phyloP scores from a whole-genome alignment of 345 rosid genomes.

The Hirschfeldia incana region DNA sequence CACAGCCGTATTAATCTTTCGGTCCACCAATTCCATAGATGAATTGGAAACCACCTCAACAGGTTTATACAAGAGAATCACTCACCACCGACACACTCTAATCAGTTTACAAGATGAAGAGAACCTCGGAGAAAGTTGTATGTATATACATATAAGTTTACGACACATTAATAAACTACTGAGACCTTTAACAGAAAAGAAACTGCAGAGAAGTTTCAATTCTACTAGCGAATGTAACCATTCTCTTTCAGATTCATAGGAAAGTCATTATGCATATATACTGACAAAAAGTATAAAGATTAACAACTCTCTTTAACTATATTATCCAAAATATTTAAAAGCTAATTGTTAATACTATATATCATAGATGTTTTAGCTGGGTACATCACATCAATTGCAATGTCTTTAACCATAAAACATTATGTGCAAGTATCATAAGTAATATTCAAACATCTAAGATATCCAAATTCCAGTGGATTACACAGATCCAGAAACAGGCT shows the following conservation, averaged over 20 bases:
- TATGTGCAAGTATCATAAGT: no score
- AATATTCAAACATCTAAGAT: no score
- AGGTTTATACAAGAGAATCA: no score
- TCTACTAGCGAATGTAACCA: conserved; percentile 8
- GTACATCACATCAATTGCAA: background rate
- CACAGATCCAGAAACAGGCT: no score
- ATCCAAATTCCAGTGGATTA: no score
- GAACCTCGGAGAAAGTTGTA: no score
- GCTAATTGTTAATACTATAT: background rate
- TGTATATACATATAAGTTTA: background rate
- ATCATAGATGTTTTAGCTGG: background rate
- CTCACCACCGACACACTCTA: no score
- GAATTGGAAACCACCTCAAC: no score
- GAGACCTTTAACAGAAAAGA: background rate
- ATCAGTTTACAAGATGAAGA: no score
- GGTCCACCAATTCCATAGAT: no score
- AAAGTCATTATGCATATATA: background rate
- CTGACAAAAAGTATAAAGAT: background rate
- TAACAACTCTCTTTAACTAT: background rate
- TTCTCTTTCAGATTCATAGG: background rate
- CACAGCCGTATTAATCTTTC: no score
- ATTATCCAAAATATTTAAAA: background rate
- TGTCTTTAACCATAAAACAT: background rate
- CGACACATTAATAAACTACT: conserved; percentile 1
- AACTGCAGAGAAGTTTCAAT: background rate